Base-by-base conservation (phyloP, 352 stramenopile genomes). In the Globisporangium paddicum region DNA sequence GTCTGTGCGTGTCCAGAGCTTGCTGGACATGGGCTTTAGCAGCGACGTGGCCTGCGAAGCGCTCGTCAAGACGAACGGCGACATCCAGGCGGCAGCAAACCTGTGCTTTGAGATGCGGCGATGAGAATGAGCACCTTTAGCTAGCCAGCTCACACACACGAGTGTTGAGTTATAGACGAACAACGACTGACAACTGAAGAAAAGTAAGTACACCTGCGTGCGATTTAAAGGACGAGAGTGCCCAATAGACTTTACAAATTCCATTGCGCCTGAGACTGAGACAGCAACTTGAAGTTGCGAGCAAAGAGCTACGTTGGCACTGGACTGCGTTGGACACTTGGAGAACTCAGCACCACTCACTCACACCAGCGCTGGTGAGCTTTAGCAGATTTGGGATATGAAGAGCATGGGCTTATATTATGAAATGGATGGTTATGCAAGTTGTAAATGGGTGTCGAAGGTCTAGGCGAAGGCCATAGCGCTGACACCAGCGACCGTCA, bases 1-100 rank as follows among this genome's bases (percentile, higher is more conserved):
- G 40, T 93, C 84, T 18, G 68, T 67, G 42, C 82, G 80, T 37
- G 77, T 92, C 19, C 56, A 76, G 50, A 73, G 82, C 42, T 66
- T 93, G n/a, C 40, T 88, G 30, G 79, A 90, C 48, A 91, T 93
- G 84, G 84, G 84, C 37, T 90, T 91, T 46, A 71, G 67, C 1
- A 61, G 57, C 9, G 73, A 87, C 9, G 63, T 84, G 42, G 82
- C 79, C 1, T 57, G 67, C 6, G 67, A 78, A 18, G 78, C 78
- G 30, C 69, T 94, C 53, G 40, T 69, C 8, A 74, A 85, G 58
- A 76, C 64, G 0, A 67, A 70, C 2, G 82, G 82, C 7, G 75
- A 89, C 55, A 74, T 89, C 7, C 77, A 88, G 56, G 75, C 73
- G 5, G 82, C 82, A 32, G 78, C 72, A 14, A 87, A 86, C 67